Percentiles rank a stretch among this genome's conserved stretches.
Evolutionary conservation across 768 basidiomycete species (phyloP).

Genomic region (Tricholoma terreum): DNA sequence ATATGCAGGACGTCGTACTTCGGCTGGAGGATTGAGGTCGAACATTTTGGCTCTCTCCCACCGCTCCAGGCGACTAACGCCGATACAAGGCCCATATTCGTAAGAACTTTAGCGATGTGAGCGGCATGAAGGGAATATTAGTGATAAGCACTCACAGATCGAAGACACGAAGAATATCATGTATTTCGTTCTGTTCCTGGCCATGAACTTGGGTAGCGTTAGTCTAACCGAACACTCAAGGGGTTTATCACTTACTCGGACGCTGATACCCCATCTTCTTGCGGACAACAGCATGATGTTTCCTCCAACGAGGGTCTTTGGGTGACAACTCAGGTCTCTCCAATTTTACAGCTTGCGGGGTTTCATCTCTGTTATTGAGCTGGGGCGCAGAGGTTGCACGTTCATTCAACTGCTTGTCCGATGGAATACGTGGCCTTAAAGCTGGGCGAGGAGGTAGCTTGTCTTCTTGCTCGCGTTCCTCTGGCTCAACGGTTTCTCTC

Average conservation of each 20-base stretch:
- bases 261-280: slow-evolving; percentile 51
- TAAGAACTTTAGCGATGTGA: slow-evolving; percentile 48
- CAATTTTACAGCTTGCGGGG: slow-evolving; percentile 9
- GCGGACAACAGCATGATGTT: slow-evolving; percentile 45
- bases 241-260: slow-evolving; percentile 54
- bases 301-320: slow-evolving; percentile 51
- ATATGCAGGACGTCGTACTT: slow-evolving; percentile 44
- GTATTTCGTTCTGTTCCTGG: slow-evolving; percentile 56
- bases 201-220: slow-evolving; percentile 53
- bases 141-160: slow-evolving; percentile 51
- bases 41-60: slow-evolving; percentile 83
- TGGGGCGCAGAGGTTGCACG: background rate
- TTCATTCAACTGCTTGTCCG: background rate
- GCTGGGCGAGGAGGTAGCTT: background rate
- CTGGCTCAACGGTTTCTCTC: slow-evolving; percentile 9
- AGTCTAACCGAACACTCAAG: slow-evolving; percentile 6
- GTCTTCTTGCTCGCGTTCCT: background rate
- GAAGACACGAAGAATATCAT: slow-evolving; percentile 76
- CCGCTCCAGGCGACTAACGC: slow-evolving; percentile 76
- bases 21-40: slow-evolving; percentile 75
- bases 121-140: background rate
- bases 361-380: slow-evolving; percentile 8
- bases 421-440: background rate
- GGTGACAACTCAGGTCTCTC: slow-evolving; percentile 39
- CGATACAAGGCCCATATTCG: slow-evolving; percentile 78